phyloP scores from a whole-genome alignment of 805 yeast genomes.

The Myxozyma sirexii region DNA sequence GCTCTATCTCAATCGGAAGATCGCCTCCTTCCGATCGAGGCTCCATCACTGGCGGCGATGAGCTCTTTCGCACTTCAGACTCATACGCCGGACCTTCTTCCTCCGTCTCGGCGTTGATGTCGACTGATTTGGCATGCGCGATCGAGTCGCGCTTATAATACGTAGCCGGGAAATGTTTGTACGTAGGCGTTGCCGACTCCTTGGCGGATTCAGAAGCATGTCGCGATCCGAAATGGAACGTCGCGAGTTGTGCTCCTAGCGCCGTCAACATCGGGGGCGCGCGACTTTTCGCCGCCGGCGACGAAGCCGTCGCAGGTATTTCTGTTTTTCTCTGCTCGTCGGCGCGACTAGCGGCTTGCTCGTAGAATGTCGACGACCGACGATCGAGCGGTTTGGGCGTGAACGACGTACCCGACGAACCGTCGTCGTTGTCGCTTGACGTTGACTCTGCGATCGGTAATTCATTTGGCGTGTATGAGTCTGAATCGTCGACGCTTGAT shows the following conservation, averaged over 20 bases:
- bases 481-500: conserved; percentile 5
- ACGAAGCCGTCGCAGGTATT: background rate
- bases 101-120: background rate
- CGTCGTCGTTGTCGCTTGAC: background rate
- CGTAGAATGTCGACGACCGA: conserved; percentile 28
- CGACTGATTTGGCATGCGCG: background rate
- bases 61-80: background rate
- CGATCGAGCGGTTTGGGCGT: conserved; percentile 8
- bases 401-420: background rate
- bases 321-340: no score
- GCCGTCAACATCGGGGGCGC: background rate
- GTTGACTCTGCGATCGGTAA: background rate
- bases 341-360: conserved; percentile 1
- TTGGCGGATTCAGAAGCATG: background rate
- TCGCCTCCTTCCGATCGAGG: background rate
- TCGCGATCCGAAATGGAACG: background rate
- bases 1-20: conserved; percentile 14
- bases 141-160: conserved; percentile 5
- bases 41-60: background rate
- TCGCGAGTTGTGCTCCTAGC: background rate
- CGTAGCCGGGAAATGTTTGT: background rate
- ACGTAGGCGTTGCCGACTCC: background rate
- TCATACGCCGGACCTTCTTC: conserved; percentile 12
- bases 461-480: background rate
- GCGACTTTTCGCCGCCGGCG: background rate